Base-by-base conservation (phyloP, 352 stramenopile species). In the Phytophthora pisi region DNA sequence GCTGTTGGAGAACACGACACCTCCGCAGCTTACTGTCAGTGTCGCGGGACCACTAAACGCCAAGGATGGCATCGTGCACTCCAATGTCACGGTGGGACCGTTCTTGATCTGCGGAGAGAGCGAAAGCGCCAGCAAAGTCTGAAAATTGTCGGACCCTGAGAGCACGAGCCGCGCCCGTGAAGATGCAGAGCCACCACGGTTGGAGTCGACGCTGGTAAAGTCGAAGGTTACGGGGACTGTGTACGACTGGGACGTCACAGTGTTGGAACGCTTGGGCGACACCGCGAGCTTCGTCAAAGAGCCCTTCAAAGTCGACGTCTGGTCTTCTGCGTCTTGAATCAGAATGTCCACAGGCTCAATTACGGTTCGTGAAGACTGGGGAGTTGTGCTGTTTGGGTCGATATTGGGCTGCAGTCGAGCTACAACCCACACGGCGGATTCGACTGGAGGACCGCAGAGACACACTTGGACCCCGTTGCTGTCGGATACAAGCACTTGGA, bases 1-100 rank as follows among this genome's bases (percentile, higher is more conserved):
- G 15, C 72, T 65, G 47, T 93, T 93, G 0, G 84, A 93, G 47
- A 91, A 91, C 4, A 69, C 61, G 6, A 89, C 68, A 5, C 78
- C 79, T 24, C 75, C 79, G 36, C 88, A 72, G 8, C 54, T 64
- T 5, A 93, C 59, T 3, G 66, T 73, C 5, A 93, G 57, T 2
- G 84, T 74, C 11, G 80, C 81, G 7, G 77, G 64, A 0, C 82
- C 84, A 51, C 73, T 88, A 57, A 92, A 90, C 1, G 78, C 40
- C 0, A 92, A 56, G 2, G 75, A 49, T 6, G 84, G 80, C 78
- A 92, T 90, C 1, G 62, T 60, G 18, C 84, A 90, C 50, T 85
- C 78, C 8, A 90, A 18, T 10, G 72, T 74, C n/a, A 92, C 70
- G 4, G 63, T 56, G 9, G 64, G 53, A 1, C 40, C 49, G 16